Conservation (phyloP, 352 stramenopile genomes). For the Globisporangium solare region DNA sequence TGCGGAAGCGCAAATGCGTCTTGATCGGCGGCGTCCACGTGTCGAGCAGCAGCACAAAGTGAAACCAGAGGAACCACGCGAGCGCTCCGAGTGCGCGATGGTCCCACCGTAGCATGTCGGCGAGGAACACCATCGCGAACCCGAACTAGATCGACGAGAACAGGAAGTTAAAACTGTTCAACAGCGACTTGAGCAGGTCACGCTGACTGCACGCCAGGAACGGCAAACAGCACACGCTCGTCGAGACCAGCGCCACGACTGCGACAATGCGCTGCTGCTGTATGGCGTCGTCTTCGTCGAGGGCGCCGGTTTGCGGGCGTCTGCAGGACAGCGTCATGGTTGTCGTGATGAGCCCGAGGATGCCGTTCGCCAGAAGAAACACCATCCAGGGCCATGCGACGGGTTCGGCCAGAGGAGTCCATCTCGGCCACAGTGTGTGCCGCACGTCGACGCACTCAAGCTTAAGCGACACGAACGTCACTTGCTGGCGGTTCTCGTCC, state of each 20-base stretch:
- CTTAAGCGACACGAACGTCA: constrained; percentile 30
- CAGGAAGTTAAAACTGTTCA: constrained; percentile 21
- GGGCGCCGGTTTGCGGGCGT: no score
- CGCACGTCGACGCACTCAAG: constrained; percentile 22
- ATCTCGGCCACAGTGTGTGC: not conserved
- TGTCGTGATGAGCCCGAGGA: constrained; percentile 16
- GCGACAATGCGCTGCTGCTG: constrained; percentile 21
- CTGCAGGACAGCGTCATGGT: constrained; percentile 5
- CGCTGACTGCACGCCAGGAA: constrained; percentile 17
- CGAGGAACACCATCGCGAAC: constrained; percentile 14
- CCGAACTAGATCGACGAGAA: constrained; percentile 22
- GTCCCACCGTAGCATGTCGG: constrained; percentile 31
- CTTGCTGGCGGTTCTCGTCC: constrained; percentile 16
- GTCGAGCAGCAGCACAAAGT: constrained; percentile 37
- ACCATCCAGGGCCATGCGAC: constrained; percentile 9
- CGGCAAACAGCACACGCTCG: constrained; percentile 9
- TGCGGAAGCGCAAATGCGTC: constrained; percentile 18
- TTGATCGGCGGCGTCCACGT: constrained; percentile 30
- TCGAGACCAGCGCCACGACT: constrained; percentile 10
- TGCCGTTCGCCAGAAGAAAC: constrained; percentile 10
- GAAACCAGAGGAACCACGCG: constrained; percentile 44
- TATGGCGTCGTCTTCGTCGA: constrained; percentile 4
- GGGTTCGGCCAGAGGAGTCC: constrained; percentile 10
- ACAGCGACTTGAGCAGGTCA: constrained; percentile 16
- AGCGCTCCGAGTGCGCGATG: constrained; percentile 23